Conservation (phyloP, 139 green algal genomes). For the Limnomonas spitsbergensis region DNA sequence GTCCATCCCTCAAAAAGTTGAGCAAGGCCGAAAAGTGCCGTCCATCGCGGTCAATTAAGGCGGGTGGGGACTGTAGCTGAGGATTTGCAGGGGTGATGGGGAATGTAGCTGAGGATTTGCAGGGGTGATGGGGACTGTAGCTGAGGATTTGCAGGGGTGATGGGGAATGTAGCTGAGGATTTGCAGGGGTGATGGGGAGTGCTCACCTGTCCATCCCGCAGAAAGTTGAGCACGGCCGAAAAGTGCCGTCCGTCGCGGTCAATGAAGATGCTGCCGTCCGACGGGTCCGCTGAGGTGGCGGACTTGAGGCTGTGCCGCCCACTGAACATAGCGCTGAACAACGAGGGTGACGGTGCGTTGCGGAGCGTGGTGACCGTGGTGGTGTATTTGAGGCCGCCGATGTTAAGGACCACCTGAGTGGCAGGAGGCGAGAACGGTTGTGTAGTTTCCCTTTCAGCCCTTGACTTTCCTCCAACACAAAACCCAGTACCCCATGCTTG, state of each 20-base stretch:
- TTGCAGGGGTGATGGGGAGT: too few species aligned
- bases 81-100: too few species aligned
- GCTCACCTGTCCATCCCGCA: conserved; percentile 33
- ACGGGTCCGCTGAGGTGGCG: conserved; percentile 15
- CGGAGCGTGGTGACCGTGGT: conserved; percentile 66
- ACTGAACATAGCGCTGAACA: conserved; percentile 76
- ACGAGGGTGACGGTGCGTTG: conserved; percentile 50
- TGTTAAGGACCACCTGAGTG: conserved; percentile 56
- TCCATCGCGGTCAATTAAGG: conserved; percentile 69
- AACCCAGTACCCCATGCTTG: too few species aligned
- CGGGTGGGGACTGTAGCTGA: too few species aligned
- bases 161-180: too few species aligned
- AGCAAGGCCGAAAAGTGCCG: conserved; percentile 65
- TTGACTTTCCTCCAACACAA: too few species aligned
- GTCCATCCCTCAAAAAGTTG: conserved; percentile 52
- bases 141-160: too few species aligned
- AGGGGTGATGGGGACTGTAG: too few species aligned
- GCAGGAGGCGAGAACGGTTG: too few species aligned
- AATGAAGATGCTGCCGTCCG: conserved; percentile 55
- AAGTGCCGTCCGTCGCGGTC: conserved; percentile 71
- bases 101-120: too few species aligned
- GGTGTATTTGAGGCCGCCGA: conserved; percentile 61
- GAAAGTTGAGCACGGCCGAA: conserved; percentile 61
- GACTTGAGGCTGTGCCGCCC: conserved; percentile 43
- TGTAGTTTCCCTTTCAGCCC: too few species aligned